Base-by-base conservation (phyloP, 495 filamentous ascomycete genomes). In the Lasiosphaeriaceae sp. region DNA sequence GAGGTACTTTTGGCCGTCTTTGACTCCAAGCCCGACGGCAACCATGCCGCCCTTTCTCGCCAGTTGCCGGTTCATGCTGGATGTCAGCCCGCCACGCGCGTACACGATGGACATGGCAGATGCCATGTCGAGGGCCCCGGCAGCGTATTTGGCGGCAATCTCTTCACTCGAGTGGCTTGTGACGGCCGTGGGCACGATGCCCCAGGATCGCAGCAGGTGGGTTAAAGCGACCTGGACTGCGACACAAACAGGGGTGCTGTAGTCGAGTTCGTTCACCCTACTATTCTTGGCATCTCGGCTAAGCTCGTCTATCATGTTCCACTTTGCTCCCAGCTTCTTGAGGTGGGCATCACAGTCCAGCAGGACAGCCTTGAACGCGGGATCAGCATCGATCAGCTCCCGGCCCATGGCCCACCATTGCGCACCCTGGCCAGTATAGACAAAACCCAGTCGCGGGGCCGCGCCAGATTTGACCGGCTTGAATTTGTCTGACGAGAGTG, bases 81-180 rank as follows among this genome's bases (percentile, higher is more conserved):
- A 63, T 2, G 61, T 55, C 26, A 61, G 19, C 0, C 58, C 57
- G 16, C 75, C 64, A 7, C 71, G 64, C 48, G 74, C 57, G 68
- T 71, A 69, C 2, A 80, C 75, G 1, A 83, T 65, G 14, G 72
- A 60, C 76, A 82, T 79, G 2, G 74, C 76, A 0, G 73, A 73
- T 16, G 68, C 47, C 11, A 75, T 67, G 14, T 67, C 65, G 0
- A 82, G 54, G 12, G 69, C 70, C 0, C 79, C 78, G 23, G 69
- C 70, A 14, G 75, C 66, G 51, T 76, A 81, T 0, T 79, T 78
- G 5, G 80, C 80, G 0, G 73, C 78, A 58, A 87, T 86, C 61
- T 88, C 85, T n/a, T 85, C 85, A 49, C 79, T 83, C 3, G 83
- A 86, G 58, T 88, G 84, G 12, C 85, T 83, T 1, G 82, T 73